These are phyloP conservation scores for Fonticula alba DNA, from an alignment of 78 protist species.

Conservation along the genomic window DNA sequence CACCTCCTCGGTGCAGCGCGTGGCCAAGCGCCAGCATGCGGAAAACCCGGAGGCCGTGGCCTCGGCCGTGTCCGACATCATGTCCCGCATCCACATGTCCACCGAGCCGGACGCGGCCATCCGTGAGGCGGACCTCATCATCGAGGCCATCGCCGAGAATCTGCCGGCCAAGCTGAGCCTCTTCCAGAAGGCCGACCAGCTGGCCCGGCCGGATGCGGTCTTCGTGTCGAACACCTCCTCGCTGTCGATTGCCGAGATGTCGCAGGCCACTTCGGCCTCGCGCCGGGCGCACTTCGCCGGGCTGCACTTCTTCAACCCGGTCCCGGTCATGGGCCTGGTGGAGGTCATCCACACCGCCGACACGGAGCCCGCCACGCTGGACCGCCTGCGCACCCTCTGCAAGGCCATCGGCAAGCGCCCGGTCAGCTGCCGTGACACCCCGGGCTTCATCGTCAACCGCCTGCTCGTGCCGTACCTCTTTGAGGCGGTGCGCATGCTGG, in stretches of 20 bases:
- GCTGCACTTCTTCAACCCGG: conserved; percentile 50
- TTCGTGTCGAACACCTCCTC: conserved; percentile 32
- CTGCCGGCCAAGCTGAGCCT: conserved; percentile 21
- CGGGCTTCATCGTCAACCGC: conserved; percentile 35
- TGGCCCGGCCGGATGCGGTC: conserved; percentile 11
- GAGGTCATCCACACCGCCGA: conserved; percentile 10
- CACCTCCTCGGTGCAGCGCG: not conserved
- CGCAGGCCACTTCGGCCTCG: not conserved
- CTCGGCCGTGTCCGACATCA: not conserved
- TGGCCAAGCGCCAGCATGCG: not conserved
- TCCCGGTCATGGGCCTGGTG: conserved; percentile 28
- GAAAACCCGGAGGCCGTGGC: not conserved
- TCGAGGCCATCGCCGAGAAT: conserved; percentile 37
- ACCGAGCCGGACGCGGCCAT: not conserved
- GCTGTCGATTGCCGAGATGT: conserved; percentile 14
- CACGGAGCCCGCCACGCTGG: conserved; percentile 7
- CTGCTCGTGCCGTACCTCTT: conserved; percentile 29
- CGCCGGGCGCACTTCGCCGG: conserved; percentile 17
- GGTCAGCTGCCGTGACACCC: conserved; percentile 19
- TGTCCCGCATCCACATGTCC: conserved; percentile 6
- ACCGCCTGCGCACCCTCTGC: not conserved
- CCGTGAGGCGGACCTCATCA: conserved; percentile 13
- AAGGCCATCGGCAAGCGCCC: conserved; percentile 10
- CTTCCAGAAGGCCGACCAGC: not conserved
- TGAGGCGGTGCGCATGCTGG: conserved; percentile 34